Evolutionary conservation across 805 yeast species (phyloP).

Genomic region (Barnettozyma californica): DNA sequence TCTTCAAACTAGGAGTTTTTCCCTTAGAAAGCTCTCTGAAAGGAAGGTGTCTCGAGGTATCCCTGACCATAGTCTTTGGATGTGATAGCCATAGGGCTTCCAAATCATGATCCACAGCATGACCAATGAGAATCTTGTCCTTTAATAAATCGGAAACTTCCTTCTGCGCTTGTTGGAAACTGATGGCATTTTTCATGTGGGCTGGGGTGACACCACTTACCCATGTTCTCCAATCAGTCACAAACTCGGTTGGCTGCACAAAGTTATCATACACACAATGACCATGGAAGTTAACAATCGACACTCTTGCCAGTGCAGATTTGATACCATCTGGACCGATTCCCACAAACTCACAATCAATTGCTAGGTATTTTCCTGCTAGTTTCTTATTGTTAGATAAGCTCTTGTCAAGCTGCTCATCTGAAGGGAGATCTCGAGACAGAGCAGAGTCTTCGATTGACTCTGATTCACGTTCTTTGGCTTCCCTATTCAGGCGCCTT

Average conservation of each 20-base stretch:
- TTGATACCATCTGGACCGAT: conserved; percentile 68
- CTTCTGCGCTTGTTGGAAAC: conserved; percentile 62
- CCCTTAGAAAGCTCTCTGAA: conserved; percentile 60
- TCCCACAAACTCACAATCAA: conserved; percentile 95
- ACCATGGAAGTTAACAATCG: conserved; percentile 81
- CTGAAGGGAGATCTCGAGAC: conserved; percentile 18
- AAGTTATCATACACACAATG: conserved; percentile 62
- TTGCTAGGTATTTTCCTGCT: conserved; percentile 70
- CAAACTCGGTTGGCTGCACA: conserved; percentile 70
- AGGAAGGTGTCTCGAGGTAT: conserved; percentile 61
- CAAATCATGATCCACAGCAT: conserved; percentile 77
- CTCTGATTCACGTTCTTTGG: conserved; percentile 17
- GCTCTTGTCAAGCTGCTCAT: conserved; percentile 1
- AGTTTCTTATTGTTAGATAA: conserved; percentile 32
- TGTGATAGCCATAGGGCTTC: conserved; percentile 62
- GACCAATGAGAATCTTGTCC: conserved; percentile 69
- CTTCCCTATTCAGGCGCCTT: conserved; percentile 6
- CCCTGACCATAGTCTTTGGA: conserved; percentile 60
- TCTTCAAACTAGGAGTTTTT: conserved; percentile 68
- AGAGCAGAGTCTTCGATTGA: conserved; percentile 20
- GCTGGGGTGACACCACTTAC: conserved; percentile 79
- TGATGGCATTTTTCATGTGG: conserved; percentile 62
- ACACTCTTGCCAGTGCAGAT: conserved; percentile 79
- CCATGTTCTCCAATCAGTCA: conserved; percentile 91
- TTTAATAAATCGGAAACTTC: conserved; percentile 47